Base-by-base conservation (phyloP, 2,329 filamentous ascomycete species). In the Phaeoacremonium minimum region DNA sequence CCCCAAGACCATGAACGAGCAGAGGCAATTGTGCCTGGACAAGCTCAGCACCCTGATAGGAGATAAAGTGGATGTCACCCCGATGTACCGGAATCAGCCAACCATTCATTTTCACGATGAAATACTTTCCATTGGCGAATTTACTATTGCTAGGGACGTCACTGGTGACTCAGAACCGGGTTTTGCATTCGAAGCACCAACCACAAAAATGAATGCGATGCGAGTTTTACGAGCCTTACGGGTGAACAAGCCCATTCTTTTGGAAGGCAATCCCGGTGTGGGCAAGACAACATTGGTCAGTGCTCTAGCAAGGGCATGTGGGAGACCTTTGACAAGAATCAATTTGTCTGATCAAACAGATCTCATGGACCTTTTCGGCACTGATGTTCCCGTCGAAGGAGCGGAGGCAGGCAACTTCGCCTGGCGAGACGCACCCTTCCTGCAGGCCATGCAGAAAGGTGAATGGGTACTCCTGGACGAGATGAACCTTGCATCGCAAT, bases 311-410 rank as follows among this genome's bases (percentile, higher is more conserved):
- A 76, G 77, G 47, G 81, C 83, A 4, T 85, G 87, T 45, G 88
- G 90, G 5, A 83, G 83, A 43, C 84, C 86, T 7, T 65, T 99
- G 44, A 95, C 89, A 1, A 78, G 93, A 50, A 96, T 99, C 62
- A 99, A 99, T 54, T 70, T 99, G 41, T 97, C 93, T 0, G 93
- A 98, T 50, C 93, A 98, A 63, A 98, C 94, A 0, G 93, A 98
- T 60, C 67, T 98, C 33, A 96, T 97, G 76, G 93, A 98, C 57
- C 69, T 98, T 1, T 98, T 98, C 57, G 93, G 93, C 41, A 95
- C 91, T 0, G 93, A 98, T 64, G 88, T 95, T 7, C 93, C 93
- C 0, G 82, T 95, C 4, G 93, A 97, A 62, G 90, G 89, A n/a
- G 88, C 85, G 1, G 81, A 86, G 51, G 85, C 89, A 7, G 93